phyloP scores from a whole-genome alignment of 2,329 filamentous ascomycete genomes.

The Aspergillus calidoustus region DNA sequence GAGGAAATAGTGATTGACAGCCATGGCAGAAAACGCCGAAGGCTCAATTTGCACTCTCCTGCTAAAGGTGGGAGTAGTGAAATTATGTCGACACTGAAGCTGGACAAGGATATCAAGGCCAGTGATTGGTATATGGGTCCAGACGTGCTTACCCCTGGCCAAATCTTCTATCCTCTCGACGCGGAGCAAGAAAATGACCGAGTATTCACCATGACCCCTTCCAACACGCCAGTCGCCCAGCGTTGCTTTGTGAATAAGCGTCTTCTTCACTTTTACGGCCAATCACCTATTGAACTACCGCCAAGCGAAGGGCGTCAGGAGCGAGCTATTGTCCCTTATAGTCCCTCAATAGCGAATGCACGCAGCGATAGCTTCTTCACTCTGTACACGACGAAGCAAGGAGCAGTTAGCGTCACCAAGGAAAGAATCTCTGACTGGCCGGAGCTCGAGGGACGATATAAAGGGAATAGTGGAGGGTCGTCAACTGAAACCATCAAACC shows the following conservation, averaged over 20 bases:
- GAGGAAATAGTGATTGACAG: slow-evolving; percentile 32
- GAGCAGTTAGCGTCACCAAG: slow-evolving; percentile 30
- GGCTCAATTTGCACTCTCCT: slow-evolving; percentile 26
- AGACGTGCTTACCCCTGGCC: slow-evolving; percentile 41
- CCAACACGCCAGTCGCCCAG: slow-evolving; percentile 30
- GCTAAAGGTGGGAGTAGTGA: slow-evolving; percentile 7
- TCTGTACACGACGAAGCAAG: slow-evolving; percentile 32
- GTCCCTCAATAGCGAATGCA: slow-evolving; percentile 16
- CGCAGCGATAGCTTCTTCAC: slow-evolving; percentile 32
- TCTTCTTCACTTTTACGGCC: slow-evolving; percentile 33
- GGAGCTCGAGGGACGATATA: slow-evolving; percentile 23
- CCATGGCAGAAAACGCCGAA: slow-evolving; percentile 37
- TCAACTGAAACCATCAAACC: slow-evolving; percentile 2
- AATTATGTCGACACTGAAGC: background rate
- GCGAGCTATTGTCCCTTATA: slow-evolving; percentile 37
- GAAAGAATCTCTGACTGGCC: slow-evolving; percentile 36
- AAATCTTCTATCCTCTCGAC: slow-evolving; percentile 49
- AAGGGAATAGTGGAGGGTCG: background rate
- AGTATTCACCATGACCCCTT: slow-evolving; percentile 29
- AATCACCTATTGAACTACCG: slow-evolving; percentile 29
- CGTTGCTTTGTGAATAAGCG: slow-evolving; percentile 37
- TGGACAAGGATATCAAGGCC: background rate
- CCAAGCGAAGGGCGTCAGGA: slow-evolving; percentile 24
- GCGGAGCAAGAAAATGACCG: slow-evolving; percentile 31
- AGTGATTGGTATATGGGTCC: slow-evolving; percentile 45